Base-by-base conservation (phyloP, 2,329 filamentous ascomycete genomes). In the Fusarium mexicanum region DNA sequence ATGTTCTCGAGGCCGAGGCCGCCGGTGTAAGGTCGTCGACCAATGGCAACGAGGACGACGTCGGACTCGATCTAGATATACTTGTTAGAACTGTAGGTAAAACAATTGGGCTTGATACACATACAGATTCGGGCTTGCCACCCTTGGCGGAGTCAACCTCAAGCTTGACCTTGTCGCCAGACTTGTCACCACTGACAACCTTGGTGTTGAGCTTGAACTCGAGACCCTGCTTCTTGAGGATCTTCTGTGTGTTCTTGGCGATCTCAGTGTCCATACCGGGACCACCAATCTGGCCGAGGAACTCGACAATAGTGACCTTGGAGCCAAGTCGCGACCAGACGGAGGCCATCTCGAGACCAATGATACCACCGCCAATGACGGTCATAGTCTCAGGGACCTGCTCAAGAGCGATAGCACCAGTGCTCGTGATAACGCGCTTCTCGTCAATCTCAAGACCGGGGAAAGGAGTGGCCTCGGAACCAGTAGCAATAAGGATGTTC, bases 201-300 rank as follows among this genome's bases (percentile, higher is more conserved):
- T 99, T 99, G 81, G 96, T 98, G 87, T 94, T 93, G 78, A 97
- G 91, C 91, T 97, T 98, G 90, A 99, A 99, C 81, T 98, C 96
- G 83, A 99, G 93, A 71, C 96, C 96, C 87, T 99, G 96, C 90
- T 98, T 98, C 83, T 91, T 91, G 75, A 99, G 90, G 73, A 97
- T 92, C 90, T 98, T 98, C 85, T 98, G 95, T 48, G 93, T 88
- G 80, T 91, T 87, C 89, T 98, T 99, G 81, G 95, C 90, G 80
- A 98, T 94, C 84, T 99, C 96, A 54, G 89, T 85, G 82, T 99
- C 96, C 96, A 99, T 99, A 79, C 96, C 96, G 55, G 96, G 96
- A 67, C 96, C 96, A 85, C 96, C 96, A 77, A 99, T 98, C 87
- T 98, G 95, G 80, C 92, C 91, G 65, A 99, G 88, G 86, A 96